Evolutionary conservation across 345 rosid genomes (phyloP).

Genomic region (Murraya paniculata): DNA sequence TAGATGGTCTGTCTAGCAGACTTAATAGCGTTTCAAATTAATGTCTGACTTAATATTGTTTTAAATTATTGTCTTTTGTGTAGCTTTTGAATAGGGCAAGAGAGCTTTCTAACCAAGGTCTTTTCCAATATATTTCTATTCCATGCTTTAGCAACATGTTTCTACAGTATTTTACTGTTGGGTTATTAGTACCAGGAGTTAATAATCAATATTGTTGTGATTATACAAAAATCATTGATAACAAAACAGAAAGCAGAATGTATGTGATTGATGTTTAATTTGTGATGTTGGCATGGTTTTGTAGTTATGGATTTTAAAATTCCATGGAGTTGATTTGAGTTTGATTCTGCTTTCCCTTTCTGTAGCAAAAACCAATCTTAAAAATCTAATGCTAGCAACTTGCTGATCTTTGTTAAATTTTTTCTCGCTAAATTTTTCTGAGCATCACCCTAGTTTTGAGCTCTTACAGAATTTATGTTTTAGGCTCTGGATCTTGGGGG

Average conservation of each 20-base stretch:
- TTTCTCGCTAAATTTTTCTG: neutral
- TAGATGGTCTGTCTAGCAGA: neutral
- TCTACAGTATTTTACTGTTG: neutral
- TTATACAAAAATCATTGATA: too few relatives aligned
- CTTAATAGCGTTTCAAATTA: neutral
- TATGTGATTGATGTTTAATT: neutral
- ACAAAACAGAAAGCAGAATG: too few relatives aligned
- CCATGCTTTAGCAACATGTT: neutral
- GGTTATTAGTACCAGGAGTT: neutral
- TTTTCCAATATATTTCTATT: neutral
- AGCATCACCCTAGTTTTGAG: neutral
- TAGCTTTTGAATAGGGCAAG: neutral
- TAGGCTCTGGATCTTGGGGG: constrained; percentile 90
- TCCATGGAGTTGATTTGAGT: neutral
- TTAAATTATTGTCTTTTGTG: neutral
- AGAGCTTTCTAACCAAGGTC: neutral
- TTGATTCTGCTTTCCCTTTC: neutral
- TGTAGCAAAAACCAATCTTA: neutral
- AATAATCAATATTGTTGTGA: neutral
- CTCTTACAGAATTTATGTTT: neutral
- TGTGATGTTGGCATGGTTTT: neutral
- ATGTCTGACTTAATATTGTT: neutral
- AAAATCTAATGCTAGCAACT: neutral
- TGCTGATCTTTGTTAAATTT: neutral
- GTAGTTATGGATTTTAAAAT: neutral